Evolutionary conservation across 805 yeast genomes (phyloP).

Genomic region (Saccharomyces paradoxus): DNA sequence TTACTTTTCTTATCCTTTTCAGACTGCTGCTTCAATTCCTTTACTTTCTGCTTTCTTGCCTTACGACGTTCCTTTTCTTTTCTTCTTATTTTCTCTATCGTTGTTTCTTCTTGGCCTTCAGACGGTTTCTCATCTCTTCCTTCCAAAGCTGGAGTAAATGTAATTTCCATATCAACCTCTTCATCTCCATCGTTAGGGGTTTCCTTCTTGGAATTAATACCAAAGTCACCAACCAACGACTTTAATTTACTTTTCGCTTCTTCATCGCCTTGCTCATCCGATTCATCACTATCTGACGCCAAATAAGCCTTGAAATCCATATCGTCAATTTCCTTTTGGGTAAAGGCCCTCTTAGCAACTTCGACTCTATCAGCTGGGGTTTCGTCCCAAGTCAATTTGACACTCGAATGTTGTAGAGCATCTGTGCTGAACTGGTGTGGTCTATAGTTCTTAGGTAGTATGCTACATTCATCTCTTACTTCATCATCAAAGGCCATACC

Average conservation of each 20-base stretch:
- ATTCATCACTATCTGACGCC: slow-evolving; percentile 65
- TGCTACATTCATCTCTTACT: slow-evolving; percentile 64
- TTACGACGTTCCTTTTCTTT: slow-evolving; percentile 91
- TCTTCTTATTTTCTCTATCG: slow-evolving; percentile 71
- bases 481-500: slow-evolving; percentile 80
- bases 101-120: slow-evolving; percentile 51
- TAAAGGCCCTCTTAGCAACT: slow-evolving; percentile 70
- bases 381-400: slow-evolving; percentile 96
- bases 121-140: slow-evolving; percentile 30
- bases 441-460: slow-evolving; percentile 67
- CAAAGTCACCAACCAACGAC: slow-evolving; percentile 42
- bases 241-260: slow-evolving; percentile 51
- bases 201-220: slow-evolving; percentile 29
- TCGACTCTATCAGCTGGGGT: slow-evolving; percentile 85
- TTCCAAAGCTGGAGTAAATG: slow-evolving; percentile 82
- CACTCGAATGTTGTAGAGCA: slow-evolving; percentile 93
- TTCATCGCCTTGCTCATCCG: slow-evolving; percentile 35
- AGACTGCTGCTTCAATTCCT: slow-evolving; percentile 47
- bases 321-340: slow-evolving; percentile 79
- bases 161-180: slow-evolving; percentile 88
- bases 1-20: slow-evolving; percentile 44
- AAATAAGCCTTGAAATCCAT: slow-evolving; percentile 89
- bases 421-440: slow-evolving; percentile 83
- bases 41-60: slow-evolving; percentile 69
- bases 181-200: slow-evolving; percentile 37